These are phyloP conservation scores for Asclepias syriaca DNA, from an alignment of 257 asterid species.

Conservation along the genomic window DNA sequence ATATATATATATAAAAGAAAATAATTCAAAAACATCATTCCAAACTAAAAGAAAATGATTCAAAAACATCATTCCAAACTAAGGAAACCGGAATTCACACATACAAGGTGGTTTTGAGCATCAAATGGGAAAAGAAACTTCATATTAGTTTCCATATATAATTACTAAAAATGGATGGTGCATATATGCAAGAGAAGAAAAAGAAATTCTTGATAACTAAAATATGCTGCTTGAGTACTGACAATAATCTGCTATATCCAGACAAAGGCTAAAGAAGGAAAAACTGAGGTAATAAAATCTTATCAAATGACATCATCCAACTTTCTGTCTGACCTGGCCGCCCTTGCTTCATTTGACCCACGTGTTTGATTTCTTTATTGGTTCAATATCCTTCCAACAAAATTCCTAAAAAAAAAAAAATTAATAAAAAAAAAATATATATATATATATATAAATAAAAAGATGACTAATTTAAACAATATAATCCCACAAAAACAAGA, in stretches of 20 bases:
- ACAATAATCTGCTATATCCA: neutral
- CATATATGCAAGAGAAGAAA: neutral
- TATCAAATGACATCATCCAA: conserved; percentile 26
- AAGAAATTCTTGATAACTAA: neutral
- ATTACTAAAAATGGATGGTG: too few relatives aligned
- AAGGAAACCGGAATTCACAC: too few relatives aligned
- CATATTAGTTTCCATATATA: too few relatives aligned
- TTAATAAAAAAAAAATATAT: too few relatives aligned
- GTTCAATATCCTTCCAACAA: neutral
- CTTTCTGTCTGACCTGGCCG: conserved; percentile 33
- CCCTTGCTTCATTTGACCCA: conserved; percentile 53
- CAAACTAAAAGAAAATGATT: too few relatives aligned
- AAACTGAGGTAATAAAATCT: conserved; percentile 16
- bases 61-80: too few relatives aligned
- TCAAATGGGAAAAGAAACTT: too few relatives aligned
- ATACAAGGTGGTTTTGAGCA: too few relatives aligned
- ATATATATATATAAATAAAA: too few relatives aligned
- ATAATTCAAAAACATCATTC: too few relatives aligned
- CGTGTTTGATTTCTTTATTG: conserved; percentile 31
- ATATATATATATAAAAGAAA: too few relatives aligned
- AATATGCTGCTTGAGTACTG: neutral
- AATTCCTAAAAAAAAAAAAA: neutral
- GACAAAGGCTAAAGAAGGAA: neutral
- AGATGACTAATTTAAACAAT: too few relatives aligned
- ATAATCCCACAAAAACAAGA: conserved; percentile 3